Conservation (phyloP, 345 rosid species). For the Gossypium raimondii region DNA sequence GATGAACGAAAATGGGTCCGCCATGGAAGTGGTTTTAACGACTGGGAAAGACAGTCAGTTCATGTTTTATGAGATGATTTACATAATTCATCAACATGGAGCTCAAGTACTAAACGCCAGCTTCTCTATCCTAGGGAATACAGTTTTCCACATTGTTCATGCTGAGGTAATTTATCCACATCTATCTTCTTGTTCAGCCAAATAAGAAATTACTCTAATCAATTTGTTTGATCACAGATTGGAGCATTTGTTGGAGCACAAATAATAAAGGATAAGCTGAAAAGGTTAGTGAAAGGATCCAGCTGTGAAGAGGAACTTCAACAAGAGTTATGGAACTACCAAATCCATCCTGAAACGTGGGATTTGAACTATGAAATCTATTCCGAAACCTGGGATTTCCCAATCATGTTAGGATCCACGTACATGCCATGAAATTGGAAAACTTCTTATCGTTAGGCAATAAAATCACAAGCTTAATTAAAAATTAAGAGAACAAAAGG, state of each 20-base stretch:
- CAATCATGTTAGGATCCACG: neutral
- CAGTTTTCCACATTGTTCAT: constrained; percentile 32
- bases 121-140: constrained; percentile 24
- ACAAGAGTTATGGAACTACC: constrained; percentile 17
- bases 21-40: constrained; percentile 32
- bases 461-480: neutral
- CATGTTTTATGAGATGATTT: constrained; percentile 37
- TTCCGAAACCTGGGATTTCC: constrained; percentile 4
- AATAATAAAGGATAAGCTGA: constrained; percentile 33
- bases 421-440: neutral
- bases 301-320: constrained; percentile 12
- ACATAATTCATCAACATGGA: constrained; percentile 40
- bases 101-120: constrained; percentile 38
- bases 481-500: neutral
- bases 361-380: constrained; percentile 3
- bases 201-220: neutral
- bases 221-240: constrained; percentile 23
- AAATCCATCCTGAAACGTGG: constrained; percentile 16
- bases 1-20: constrained; percentile 34
- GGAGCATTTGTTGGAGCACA: constrained; percentile 33
- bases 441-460: neutral
- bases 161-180: constrained; percentile 33
- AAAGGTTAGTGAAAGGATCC: constrained; percentile 31
- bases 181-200: neutral
- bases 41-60: constrained; percentile 25